phyloP scores from a whole-genome alignment of 495 filamentous ascomycete genomes.

The Entonaema liquescens region DNA sequence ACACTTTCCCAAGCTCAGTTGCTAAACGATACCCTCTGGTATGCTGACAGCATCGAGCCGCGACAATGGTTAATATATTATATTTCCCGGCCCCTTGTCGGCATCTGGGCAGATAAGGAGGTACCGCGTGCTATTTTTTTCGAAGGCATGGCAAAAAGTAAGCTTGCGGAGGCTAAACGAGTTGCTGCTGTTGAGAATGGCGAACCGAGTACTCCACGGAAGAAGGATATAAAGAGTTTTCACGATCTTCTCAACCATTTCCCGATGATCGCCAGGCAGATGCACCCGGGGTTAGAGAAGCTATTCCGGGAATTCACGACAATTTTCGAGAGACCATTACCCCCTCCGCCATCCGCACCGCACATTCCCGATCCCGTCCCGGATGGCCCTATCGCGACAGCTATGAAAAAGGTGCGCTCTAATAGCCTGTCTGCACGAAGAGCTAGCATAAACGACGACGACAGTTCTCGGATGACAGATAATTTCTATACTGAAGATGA shows the following conservation, averaged over 20 bases:
- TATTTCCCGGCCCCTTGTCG: constrained; percentile 90
- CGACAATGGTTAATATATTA: constrained; percentile 97
- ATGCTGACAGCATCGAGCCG: constrained; percentile 81
- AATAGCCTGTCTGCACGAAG: constrained; percentile 51
- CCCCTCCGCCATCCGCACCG: constrained; percentile 73
- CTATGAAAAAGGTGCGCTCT: constrained; percentile 60
- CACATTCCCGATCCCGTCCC: constrained; percentile 61
- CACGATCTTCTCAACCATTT: constrained; percentile 91
- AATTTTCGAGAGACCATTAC: constrained; percentile 84
- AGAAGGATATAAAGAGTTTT: constrained; percentile 91
- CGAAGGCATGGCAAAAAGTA: constrained; percentile 47
- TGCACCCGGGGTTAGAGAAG: constrained; percentile 91
- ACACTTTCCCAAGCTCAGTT: constrained; percentile 89
- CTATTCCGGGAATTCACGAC: constrained; percentile 89
- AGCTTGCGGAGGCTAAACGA: constrained; percentile 44
- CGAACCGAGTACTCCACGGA: constrained; percentile 61
- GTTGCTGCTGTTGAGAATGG: constrained; percentile 48
- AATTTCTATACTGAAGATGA: constrained; percentile 76
- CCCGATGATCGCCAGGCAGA: constrained; percentile 95
- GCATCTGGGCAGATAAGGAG: constrained; percentile 78
- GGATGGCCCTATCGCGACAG: constrained; percentile 59
- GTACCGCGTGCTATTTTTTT: constrained; percentile 68
- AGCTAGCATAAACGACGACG: constrained; percentile 37
- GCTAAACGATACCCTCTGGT: constrained; percentile 85
- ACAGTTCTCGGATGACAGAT: constrained; percentile 41